Conservation (phyloP, 2,329 filamentous ascomycete genomes). For the Daldinia sp. region DNA sequence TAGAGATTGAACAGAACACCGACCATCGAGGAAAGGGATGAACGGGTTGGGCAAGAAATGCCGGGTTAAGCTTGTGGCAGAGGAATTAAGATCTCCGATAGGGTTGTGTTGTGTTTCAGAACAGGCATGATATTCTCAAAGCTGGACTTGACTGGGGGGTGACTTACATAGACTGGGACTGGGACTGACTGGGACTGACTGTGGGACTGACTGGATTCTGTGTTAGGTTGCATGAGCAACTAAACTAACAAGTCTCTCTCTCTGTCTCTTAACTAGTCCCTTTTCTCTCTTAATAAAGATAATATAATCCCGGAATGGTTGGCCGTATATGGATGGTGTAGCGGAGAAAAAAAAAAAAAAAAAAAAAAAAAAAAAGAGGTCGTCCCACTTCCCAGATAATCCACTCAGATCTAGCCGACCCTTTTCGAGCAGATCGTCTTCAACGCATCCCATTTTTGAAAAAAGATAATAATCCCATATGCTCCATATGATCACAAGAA, state of each 20-base stretch:
- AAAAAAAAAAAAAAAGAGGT: no score
- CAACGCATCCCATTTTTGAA: conserved; percentile 10
- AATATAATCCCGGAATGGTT: conserved; percentile 7
- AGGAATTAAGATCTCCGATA: conserved; percentile 38
- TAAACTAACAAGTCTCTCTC: no score
- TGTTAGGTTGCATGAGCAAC: background rate
- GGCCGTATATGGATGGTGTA: no score
- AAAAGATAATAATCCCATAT: conserved; percentile 5
- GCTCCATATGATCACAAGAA: conserved; percentile 27
- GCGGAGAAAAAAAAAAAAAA: no score
- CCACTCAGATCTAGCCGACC: conserved; percentile 30
- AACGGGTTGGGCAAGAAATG: conserved; percentile 24
- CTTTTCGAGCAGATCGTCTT: conserved; percentile 19
- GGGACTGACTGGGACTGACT: no score
- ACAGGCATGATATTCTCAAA: conserved; percentile 41
- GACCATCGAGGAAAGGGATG: conserved; percentile 31
- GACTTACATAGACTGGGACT: no score
- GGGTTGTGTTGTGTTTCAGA: conserved; percentile 43
- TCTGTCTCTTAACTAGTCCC: no score
- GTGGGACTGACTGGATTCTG: background rate
- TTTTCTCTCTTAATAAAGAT: no score
- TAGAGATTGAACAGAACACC: background rate
- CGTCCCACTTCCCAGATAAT: no score
- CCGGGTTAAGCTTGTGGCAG: conserved; percentile 36
- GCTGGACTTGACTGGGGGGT: conserved; percentile 33